Percentiles rank a stretch among this genome's conserved stretches.
Evolutionary conservation across 2,329 filamentous ascomycete species (phyloP).

Genomic region (Decorospora gaudefroyi): DNA sequence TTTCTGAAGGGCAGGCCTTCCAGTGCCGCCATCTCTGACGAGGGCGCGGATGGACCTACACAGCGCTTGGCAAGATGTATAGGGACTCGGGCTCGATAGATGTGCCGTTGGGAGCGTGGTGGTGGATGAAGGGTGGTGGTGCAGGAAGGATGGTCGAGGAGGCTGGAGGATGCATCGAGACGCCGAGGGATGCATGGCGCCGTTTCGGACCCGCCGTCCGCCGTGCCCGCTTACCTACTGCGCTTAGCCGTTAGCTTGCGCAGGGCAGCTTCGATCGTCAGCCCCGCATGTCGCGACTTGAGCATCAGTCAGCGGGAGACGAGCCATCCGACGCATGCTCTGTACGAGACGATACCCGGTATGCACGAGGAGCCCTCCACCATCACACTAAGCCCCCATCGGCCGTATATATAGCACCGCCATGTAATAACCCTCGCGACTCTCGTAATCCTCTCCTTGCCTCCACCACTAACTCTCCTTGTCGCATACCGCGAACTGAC

Average conservation of each 20-base stretch:
- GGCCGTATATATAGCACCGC: slow-evolving; percentile 2
- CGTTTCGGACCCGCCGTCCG: too few species aligned
- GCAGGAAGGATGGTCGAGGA: slow-evolving; percentile 14
- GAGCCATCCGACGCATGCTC: slow-evolving; percentile 14
- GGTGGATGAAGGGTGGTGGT: slow-evolving; percentile 7
- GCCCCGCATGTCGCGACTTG: slow-evolving; percentile 15
- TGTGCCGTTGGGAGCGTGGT: slow-evolving; percentile 10
- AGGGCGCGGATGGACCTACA: slow-evolving; percentile 40
- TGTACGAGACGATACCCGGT: slow-evolving; percentile 6
- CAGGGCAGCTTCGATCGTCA: slow-evolving; percentile 12
- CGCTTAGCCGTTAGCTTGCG: too few species aligned
- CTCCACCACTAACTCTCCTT: too few species aligned
- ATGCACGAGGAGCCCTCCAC: slow-evolving; percentile 8
- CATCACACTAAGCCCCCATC: slow-evolving; percentile 4
- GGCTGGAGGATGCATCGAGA: slow-evolving; percentile 15
- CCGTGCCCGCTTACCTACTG: too few species aligned
- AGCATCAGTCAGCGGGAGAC: slow-evolving; percentile 16
- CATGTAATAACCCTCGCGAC: slow-evolving; percentile 11
- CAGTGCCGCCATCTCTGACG: slow-evolving; percentile 33
- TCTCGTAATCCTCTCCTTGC: not conserved
- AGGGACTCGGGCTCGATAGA: slow-evolving; percentile 7
- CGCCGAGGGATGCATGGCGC: slow-evolving; percentile 16
- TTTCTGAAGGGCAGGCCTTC: slow-evolving; percentile 39
- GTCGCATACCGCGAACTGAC: slow-evolving; percentile 12
- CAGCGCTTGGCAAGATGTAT: slow-evolving; percentile 34